Conservation (phyloP, 2,329 filamentous ascomycete genomes). For the Claviceps arundinis region DNA sequence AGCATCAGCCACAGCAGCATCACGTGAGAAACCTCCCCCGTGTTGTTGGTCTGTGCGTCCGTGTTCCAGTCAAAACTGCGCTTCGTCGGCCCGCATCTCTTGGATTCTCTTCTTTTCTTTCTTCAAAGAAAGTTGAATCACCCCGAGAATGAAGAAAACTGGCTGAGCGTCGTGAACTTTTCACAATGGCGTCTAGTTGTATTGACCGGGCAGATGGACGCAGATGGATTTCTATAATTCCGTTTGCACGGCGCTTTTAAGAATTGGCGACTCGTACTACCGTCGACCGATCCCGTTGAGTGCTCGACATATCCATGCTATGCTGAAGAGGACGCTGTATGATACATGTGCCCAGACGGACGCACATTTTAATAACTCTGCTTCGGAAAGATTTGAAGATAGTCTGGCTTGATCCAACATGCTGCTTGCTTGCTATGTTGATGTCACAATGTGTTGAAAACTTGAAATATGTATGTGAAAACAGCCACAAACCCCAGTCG, state of each 20-base stretch:
- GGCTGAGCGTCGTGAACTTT: conserved; percentile 33
- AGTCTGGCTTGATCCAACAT: no score
- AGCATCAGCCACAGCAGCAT: neutral
- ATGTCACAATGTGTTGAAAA: no score
- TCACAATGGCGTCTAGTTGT: conserved; percentile 38
- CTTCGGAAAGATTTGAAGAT: no score
- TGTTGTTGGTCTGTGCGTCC: conserved; percentile 16
- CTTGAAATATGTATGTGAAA: no score
- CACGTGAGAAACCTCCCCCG: conserved; percentile 1
- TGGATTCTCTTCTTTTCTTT: conserved; percentile 13
- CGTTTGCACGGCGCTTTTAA: conserved; percentile 42
- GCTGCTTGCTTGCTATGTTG: no score
- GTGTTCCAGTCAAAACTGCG: neutral
- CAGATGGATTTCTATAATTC: conserved; percentile 11
- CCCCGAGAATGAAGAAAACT: conserved; percentile 40
- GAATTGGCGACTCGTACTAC: conserved; percentile 46
- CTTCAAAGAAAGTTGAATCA: conserved; percentile 44
- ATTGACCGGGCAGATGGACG: conserved; percentile 44
- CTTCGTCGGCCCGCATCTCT: neutral
- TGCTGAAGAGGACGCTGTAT: neutral
- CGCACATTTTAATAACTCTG: no score
- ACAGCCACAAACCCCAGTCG: no score
- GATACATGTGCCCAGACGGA: no score
- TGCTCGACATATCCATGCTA: conserved; percentile 35
- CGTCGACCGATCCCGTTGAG: conserved; percentile 52